These are phyloP conservation scores for Clathrospora elynae DNA, from an alignment of 2,329 filamentous ascomycete species.

Conservation along the genomic window DNA sequence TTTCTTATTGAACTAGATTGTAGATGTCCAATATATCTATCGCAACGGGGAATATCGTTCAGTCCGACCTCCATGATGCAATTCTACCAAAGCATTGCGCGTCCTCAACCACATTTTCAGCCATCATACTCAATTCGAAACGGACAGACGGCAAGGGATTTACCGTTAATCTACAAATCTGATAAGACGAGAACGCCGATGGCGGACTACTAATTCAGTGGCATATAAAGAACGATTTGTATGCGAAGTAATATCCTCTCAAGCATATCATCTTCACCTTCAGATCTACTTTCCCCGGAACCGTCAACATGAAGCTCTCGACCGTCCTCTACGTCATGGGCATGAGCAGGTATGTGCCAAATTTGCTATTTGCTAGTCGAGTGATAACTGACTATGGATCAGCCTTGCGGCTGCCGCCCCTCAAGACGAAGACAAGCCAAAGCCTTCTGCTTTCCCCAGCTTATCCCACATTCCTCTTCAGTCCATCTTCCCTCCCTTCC, in stretches of 20 bases:
- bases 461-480: too few relatives aligned
- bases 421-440: slow-evolving; percentile 21
- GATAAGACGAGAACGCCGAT: too few relatives aligned
- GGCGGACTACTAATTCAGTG: too few relatives aligned
- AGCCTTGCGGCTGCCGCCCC: slow-evolving; percentile 28
- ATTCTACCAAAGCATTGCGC: too few relatives aligned
- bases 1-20: slow-evolving; percentile 9
- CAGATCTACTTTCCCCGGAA: slow-evolving; percentile 9
- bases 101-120: too few relatives aligned
- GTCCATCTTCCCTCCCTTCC: background rate
- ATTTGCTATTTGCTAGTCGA: background rate
- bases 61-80: too few relatives aligned
- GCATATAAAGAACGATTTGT: slow-evolving; percentile 22
- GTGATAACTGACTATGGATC: slow-evolving; percentile 5
- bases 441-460: slow-evolving; percentile 17
- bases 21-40: slow-evolving; percentile 3
- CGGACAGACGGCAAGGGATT: background rate
- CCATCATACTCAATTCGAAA: too few relatives aligned
- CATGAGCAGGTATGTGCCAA: slow-evolving; percentile 22
- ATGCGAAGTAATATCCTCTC: background rate
- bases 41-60: background rate
- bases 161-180: slow-evolving; percentile 7
- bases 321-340: slow-evolving; percentile 26
- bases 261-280: slow-evolving; percentile 13
- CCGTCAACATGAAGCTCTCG: slow-evolving; percentile 35